Evolutionary conservation across 83 land plant species (phyloP).

Genomic region (Picea abies): DNA sequence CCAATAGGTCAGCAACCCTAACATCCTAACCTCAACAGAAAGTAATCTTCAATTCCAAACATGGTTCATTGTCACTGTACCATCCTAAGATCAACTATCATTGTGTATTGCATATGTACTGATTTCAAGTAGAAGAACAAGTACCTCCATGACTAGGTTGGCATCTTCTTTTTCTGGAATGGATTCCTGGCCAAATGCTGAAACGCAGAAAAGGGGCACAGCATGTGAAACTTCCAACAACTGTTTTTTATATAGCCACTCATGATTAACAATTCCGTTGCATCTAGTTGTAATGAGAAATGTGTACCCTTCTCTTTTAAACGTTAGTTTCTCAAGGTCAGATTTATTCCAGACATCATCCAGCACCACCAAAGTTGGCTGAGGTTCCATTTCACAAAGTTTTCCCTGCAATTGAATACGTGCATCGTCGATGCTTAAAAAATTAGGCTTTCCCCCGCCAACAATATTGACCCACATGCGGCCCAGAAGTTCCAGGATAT

Average conservation of each 20-base stretch:
- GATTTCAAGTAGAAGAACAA: background rate
- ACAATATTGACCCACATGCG: slow-evolving; percentile 1
- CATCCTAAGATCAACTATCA: background rate
- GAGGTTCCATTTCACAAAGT: background rate
- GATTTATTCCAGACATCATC: slow-evolving; percentile 4
- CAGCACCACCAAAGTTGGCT: slow-evolving; percentile 6
- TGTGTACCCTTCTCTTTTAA: background rate
- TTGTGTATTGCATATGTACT: background rate
- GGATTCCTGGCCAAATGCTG: background rate
- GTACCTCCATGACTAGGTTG: background rate
- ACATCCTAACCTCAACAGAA: background rate
- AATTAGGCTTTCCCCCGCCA: background rate
- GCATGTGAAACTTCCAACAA: background rate
- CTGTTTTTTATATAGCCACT: background rate
- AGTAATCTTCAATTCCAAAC: background rate
- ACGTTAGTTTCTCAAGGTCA: background rate
- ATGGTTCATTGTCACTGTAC: too few relatives aligned
- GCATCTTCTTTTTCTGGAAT: slow-evolving; percentile 1
- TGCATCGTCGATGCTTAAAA: slow-evolving; percentile 3
- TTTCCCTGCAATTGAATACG: background rate
- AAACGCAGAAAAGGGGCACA: slow-evolving; percentile 10
- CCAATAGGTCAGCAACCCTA: background rate
- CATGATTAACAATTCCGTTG: background rate
- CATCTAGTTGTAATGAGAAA: slow-evolving; percentile 4
- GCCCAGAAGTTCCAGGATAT: background rate